Percentiles rank a stretch among this genome's conserved stretches.
phyloP scores from a whole-genome alignment of 2,329 filamentous ascomycete species.

The Stylonectria norvegica region DNA sequence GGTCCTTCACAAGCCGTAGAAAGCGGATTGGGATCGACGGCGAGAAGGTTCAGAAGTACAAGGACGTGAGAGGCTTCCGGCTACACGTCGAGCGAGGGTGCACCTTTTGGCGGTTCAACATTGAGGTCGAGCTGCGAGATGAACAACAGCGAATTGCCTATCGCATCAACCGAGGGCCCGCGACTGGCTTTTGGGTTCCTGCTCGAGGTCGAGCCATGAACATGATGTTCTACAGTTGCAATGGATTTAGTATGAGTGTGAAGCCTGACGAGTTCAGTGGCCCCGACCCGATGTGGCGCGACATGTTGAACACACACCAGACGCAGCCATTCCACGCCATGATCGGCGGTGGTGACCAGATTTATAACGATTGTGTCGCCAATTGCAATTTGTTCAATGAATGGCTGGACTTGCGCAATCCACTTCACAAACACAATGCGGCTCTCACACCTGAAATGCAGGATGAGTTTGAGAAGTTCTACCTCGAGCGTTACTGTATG shows the following conservation, averaged over 20 bases:
- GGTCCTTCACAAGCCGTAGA: conserved; percentile 52
- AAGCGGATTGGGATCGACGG: conserved; percentile 63
- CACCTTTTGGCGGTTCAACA: conserved; percentile 96
- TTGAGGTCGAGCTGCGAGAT: conserved; percentile 81
- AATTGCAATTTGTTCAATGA: conserved; percentile 71
- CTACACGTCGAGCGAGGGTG: conserved; percentile 81
- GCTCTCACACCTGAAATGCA: conserved; percentile 81
- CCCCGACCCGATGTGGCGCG: conserved; percentile 94
- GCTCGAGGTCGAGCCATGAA: conserved; percentile 85
- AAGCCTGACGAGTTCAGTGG: conserved; percentile 80
- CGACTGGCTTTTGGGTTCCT: conserved; percentile 92
- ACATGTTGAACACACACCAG: conserved; percentile 90
- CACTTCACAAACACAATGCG: conserved; percentile 72
- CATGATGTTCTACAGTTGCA: conserved; percentile 98
- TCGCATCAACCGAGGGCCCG: conserved; percentile 87
- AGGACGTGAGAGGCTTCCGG: conserved; percentile 76
- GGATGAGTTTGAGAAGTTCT: conserved; percentile 83
- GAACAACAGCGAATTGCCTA: conserved; percentile 87
- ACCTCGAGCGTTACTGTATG: conserved; percentile 80
- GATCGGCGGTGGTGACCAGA: conserved; percentile 94
- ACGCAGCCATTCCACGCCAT: conserved; percentile 94
- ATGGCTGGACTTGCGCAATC: conserved; percentile 80
- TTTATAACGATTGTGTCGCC: conserved; percentile 88
- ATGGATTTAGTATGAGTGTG: conserved; percentile 83
- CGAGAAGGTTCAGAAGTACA: conserved; percentile 76